phyloP scores from a whole-genome alignment of 257 asterid genomes.

The Salvia miltiorrhiza region DNA sequence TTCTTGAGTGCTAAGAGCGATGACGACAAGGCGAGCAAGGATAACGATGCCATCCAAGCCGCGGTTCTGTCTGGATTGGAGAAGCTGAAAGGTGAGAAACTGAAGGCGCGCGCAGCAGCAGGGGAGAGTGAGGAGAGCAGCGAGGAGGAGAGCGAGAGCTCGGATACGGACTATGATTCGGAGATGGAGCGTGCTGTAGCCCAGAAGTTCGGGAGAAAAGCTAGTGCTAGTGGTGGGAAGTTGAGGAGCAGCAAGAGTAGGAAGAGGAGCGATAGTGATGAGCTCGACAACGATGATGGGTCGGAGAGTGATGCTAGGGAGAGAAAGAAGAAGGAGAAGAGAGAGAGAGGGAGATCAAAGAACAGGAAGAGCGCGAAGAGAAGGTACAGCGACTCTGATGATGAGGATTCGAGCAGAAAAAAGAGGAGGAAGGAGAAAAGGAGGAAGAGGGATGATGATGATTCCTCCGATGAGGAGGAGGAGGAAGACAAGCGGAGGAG shows the following conservation, averaged over 20 bases:
- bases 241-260: constrained; percentile 28
- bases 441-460: constrained; percentile 54
- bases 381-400: constrained; percentile 36
- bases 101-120: constrained; percentile 45
- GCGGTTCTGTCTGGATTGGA: constrained; percentile 67
- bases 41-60: constrained; percentile 52
- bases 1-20: constrained; percentile 83
- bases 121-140: constrained; percentile 46
- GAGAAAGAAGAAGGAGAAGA: constrained; percentile 34
- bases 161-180: constrained; percentile 78
- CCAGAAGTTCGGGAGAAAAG: constrained; percentile 40
- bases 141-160: constrained; percentile 66
- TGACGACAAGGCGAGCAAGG: constrained; percentile 37
- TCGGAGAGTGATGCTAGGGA: constrained; percentile 26
- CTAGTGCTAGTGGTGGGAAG: constrained; percentile 35
- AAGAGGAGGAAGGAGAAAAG: constrained; percentile 41
- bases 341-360: constrained; percentile 60
- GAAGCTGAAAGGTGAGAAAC: constrained; percentile 66
- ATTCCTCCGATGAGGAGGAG: constrained; percentile 49
- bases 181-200: constrained; percentile 77
- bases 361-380: constrained; percentile 55
- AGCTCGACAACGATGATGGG: constrained; percentile 31
- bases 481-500: constrained; percentile 35
- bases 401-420: constrained; percentile 51
- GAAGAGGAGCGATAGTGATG: constrained; percentile 39